Conservation (phyloP, 495 filamentous ascomycete species). For the Ramalina intermedia region DNA sequence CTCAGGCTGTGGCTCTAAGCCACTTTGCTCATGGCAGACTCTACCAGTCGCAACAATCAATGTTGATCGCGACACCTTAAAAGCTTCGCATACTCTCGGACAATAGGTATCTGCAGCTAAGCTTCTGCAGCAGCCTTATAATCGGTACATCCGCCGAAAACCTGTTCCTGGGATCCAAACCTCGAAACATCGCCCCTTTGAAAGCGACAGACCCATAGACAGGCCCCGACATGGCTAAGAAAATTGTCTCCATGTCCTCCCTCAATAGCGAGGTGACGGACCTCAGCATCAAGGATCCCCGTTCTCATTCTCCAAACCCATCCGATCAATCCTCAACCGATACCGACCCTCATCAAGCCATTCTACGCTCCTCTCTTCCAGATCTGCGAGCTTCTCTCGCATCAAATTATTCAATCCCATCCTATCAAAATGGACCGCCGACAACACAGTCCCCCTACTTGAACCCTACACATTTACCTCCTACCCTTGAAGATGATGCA, state of each 20-base stretch:
- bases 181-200: no score
- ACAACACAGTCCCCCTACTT: background rate
- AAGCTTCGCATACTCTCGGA: no score
- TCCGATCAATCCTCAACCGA: conserved; percentile 5
- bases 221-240: conserved; percentile 2
- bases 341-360: background rate
- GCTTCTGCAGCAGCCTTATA: no score
- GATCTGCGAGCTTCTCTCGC: conserved; percentile 1
- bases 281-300: conserved; percentile 10
- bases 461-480: conserved; percentile 3
- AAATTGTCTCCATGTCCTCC: conserved; percentile 13
- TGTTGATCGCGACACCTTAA: background rate
- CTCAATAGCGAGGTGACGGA: conserved; percentile 9
- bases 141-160: no score
- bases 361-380: background rate
- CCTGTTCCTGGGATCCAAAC: no score
- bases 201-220: no score
- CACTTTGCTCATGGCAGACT: background rate
- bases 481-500: conserved; percentile 1
- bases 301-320: background rate
- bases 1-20: background rate
- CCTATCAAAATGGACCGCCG: background rate
- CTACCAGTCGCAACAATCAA: background rate
- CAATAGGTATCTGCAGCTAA: no score
- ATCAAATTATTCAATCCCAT: background rate